phyloP scores from a whole-genome alignment of 2,329 filamentous ascomycete genomes.

The Rugonectria rugulosa region DNA sequence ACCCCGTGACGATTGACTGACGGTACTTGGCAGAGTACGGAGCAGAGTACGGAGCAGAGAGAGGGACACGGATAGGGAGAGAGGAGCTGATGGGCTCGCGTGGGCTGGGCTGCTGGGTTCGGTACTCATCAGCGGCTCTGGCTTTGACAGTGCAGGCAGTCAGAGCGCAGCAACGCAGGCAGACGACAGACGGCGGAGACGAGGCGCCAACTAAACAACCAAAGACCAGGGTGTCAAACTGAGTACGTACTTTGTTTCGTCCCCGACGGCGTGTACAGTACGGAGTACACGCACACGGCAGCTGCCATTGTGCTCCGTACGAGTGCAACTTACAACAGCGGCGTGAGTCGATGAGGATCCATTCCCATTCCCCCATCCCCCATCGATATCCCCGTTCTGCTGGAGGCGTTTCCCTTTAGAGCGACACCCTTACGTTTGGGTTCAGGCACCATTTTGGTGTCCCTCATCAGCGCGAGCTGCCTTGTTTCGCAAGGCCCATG shows the following conservation, averaged over 20 bases:
- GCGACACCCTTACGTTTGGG: slow-evolving; percentile 10
- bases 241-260: no score
- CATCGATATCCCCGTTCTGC: neutral
- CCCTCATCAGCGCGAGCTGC: slow-evolving; percentile 1
- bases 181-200: slow-evolving; percentile 1
- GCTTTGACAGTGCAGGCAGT: no score
- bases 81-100: neutral
- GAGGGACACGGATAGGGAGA: no score
- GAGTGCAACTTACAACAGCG: no score
- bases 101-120: neutral
- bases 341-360: neutral
- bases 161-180: no score
- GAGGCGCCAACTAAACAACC: neutral
- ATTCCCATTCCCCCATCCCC: neutral
- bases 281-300: no score
- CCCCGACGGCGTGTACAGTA: no score
- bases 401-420: slow-evolving; percentile 18
- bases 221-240: neutral
- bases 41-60: no score
- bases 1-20: slow-evolving; percentile 16
- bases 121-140: neutral
- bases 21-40: slow-evolving; percentile 4
- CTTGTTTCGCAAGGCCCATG: slow-evolving; percentile 2
- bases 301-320: no score
- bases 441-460: slow-evolving; percentile 10